Conservation (phyloP, 805 yeast species). For the Nakazawaea peltata region DNA sequence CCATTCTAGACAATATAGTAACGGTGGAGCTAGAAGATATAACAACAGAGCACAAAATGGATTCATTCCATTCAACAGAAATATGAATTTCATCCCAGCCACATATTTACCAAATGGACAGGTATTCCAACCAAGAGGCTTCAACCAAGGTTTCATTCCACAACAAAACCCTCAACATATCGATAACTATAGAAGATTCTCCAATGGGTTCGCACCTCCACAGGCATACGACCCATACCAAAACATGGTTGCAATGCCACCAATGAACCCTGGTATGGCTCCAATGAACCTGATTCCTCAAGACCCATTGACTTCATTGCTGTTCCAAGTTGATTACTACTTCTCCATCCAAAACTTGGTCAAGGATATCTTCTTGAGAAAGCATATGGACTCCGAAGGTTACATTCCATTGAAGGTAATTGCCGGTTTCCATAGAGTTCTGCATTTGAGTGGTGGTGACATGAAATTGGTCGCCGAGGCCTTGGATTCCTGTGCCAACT, state of each 20-base stretch:
- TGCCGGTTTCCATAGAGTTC: slow-evolving; percentile 69
- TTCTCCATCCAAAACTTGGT: slow-evolving; percentile 81
- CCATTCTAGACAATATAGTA: slow-evolving; percentile 9
- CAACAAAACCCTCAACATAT: slow-evolving; percentile 1
- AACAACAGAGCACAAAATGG: slow-evolving; percentile 9
- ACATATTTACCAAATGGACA: slow-evolving; percentile 9
- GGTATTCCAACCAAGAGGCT: slow-evolving; percentile 10
- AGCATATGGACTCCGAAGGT: slow-evolving; percentile 73
- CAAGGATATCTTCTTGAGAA: slow-evolving; percentile 76
- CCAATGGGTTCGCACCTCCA: slow-evolving; percentile 6
- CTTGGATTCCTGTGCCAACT: slow-evolving; percentile 40
- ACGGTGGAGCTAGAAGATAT: slow-evolving; percentile 6
- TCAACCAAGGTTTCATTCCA: slow-evolving; percentile 8
- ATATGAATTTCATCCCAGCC: slow-evolving; percentile 7
- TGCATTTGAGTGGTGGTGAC: slow-evolving; percentile 54
- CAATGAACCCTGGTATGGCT: slow-evolving; percentile 4
- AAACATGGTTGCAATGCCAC: slow-evolving; percentile 1
- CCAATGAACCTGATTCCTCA: slow-evolving; percentile 3
- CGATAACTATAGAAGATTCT: slow-evolving; percentile 5
- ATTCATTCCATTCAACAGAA: slow-evolving; percentile 7
- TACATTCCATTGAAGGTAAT: slow-evolving; percentile 57
- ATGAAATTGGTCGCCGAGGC: slow-evolving; percentile 44
- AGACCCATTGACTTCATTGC: slow-evolving; percentile 16
- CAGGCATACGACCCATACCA: slow-evolving; percentile 4
- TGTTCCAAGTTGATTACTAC: slow-evolving; percentile 79